These are phyloP conservation scores for Aphanomyces invadans DNA, from an alignment of 352 stramenopile genomes.

Conservation along the genomic window DNA sequence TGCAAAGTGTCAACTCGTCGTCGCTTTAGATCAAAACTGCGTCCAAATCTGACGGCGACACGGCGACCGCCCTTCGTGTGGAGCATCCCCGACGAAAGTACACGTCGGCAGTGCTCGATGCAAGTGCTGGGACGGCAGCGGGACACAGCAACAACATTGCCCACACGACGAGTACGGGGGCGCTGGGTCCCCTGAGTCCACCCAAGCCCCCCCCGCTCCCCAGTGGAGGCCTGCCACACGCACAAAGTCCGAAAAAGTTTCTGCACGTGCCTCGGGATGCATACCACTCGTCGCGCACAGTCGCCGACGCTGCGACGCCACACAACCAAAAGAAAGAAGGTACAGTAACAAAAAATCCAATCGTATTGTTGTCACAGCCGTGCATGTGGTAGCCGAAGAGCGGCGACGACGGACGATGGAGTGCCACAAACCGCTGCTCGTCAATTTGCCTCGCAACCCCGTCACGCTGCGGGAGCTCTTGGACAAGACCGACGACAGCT, in stretches of 20 bases:
- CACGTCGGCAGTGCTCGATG: constrained; percentile 13
- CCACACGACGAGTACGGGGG: background rate
- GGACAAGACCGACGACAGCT: background rate
- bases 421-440: background rate
- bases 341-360: constrained; percentile 31
- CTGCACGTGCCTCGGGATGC: background rate
- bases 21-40: constrained; percentile 33
- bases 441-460: background rate
- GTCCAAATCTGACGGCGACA: constrained; percentile 2
- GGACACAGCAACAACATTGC: no score
- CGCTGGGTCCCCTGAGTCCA: background rate
- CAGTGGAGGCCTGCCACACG: background rate
- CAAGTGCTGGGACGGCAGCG: no score
- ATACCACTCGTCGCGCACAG: background rate
- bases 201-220: background rate
- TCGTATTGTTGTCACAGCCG: no score
- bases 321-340: constrained; percentile 30
- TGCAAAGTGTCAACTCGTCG: background rate
- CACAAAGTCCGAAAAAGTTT: background rate
- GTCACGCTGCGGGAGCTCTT: constrained; percentile 6
- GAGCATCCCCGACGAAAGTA: constrained; percentile 24
- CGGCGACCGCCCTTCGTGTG: constrained; percentile 18
- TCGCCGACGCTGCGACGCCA: background rate
- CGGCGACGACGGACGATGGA: background rate
- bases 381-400: background rate